A percentile compares a stretch with the other conserved stretches of the same genome.
phyloP scores from a whole-genome alignment of 495 filamentous ascomycete genomes.

The Neurospora pannonica region DNA sequence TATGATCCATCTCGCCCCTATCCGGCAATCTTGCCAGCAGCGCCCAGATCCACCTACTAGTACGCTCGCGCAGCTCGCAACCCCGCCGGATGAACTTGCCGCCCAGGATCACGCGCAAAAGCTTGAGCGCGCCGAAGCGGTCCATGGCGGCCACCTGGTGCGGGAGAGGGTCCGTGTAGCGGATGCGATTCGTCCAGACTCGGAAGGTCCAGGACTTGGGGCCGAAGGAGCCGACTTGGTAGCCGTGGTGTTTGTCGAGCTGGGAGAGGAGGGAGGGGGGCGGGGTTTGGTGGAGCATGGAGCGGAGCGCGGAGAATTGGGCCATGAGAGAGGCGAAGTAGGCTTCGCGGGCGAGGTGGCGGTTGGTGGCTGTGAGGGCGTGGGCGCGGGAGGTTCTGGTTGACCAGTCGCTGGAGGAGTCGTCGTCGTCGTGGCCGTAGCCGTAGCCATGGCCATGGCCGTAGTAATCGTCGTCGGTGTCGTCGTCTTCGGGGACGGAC shows the following conservation, averaged over 20 bases:
- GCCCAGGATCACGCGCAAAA: slow-evolving; percentile 38
- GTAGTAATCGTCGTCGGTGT: not conserved
- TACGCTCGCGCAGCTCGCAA: slow-evolving; percentile 34
- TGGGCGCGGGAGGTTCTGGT: slow-evolving; percentile 8
- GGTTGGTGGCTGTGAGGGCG: slow-evolving; percentile 42
- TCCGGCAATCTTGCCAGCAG: slow-evolving; percentile 50
- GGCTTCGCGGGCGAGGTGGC: slow-evolving; percentile 29
- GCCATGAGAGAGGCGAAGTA: slow-evolving; percentile 55
- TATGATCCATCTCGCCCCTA: slow-evolving; percentile 45
- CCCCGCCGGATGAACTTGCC: slow-evolving; percentile 40
- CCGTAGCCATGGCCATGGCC: slow-evolving; percentile 6
- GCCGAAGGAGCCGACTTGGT: slow-evolving; percentile 39
- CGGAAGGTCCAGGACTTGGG: slow-evolving; percentile 36
- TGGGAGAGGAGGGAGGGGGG: slow-evolving; percentile 36
- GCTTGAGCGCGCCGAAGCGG: slow-evolving; percentile 45
- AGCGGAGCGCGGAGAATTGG: slow-evolving; percentile 51
- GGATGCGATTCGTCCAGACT: slow-evolving; percentile 39
- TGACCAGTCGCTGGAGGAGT: not conserved
- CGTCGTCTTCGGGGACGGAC: slow-evolving; percentile 8
- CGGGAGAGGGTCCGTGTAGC: slow-evolving; percentile 53
- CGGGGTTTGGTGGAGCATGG: slow-evolving; percentile 45
- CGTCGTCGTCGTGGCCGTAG: not conserved
- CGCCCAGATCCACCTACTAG: slow-evolving; percentile 54
- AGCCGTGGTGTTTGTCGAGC: slow-evolving; percentile 50
- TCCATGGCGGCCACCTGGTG: slow-evolving; percentile 65